Base-by-base conservation (phyloP, 2,329 filamentous ascomycete species). In the Diplodia scrobiculata region DNA sequence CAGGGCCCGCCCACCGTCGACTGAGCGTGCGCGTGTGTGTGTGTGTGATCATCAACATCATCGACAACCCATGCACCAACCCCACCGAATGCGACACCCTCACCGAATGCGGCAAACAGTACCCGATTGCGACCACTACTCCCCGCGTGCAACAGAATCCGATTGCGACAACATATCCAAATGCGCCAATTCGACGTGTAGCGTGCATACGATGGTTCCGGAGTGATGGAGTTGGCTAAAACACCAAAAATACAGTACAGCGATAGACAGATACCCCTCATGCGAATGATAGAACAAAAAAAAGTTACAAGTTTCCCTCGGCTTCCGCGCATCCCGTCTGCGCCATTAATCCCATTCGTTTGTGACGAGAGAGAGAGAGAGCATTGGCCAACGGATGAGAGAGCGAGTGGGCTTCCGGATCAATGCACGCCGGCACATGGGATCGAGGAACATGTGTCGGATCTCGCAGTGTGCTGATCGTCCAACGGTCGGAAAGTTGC, bases 1-100 rank as follows among this genome's bases (percentile, higher is more conserved):
- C 80, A 81, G 53, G 87, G 88, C 17, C 87, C 86, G 14, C 58
- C 58, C 17, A 50, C 45, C 45, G 38, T 60, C 36, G 55, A 60
- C n/a, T 60, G 7, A 60, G 38, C 32, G 54, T 17, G n/a, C 1
- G 19, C 9, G 32, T 34, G 32, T 34, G 32, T 34, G 32, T 34
- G 32, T 34, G 38, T 27, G 13, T 21, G 29, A 19, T 36, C 53
- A 34, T 21, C 32, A 9, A 19, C n/a, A 58, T 41, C 21, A 14
- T 32, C 13, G 17, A 32, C 29, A 27, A 51, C 10, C 48, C 19
- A 1, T 21, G 25, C 19, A 51, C 19, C 27, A 21, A 36, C 7
- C 10, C 14, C 51, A 9, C 27, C 51, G 51, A 53, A n/a, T n/a
- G 51, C 51, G 51, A 53, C 51, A 52, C n/a, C 10, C 13, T 17